phyloP scores from a whole-genome alignment of 805 yeast genomes.

The Candida sithepensis region DNA sequence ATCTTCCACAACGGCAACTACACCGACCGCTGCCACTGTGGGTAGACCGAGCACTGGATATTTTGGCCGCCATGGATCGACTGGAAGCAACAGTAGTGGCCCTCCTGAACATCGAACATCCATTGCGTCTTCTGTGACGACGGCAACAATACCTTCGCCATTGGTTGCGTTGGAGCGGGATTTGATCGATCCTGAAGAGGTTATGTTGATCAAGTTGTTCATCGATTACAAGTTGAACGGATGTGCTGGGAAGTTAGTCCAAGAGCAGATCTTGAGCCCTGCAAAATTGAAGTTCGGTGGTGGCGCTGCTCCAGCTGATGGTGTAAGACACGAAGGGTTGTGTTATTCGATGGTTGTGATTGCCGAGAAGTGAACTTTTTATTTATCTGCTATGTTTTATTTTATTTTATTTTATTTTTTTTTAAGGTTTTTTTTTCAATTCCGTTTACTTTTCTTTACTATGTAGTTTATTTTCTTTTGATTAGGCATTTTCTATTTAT shows the following conservation, averaged over 20 bases:
- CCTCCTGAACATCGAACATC: no score
- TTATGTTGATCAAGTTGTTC: conserved; percentile 26
- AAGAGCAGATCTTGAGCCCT: conserved; percentile 8
- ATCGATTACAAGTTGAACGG: conserved; percentile 32
- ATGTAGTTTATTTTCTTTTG: no score
- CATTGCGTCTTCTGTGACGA: no score
- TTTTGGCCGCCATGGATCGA: no score
- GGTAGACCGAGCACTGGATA: neutral
- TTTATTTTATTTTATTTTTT: neutral
- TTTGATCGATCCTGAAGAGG: conserved; percentile 9
- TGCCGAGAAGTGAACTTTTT: conserved; percentile 18
- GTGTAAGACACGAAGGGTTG: conserved; percentile 21
- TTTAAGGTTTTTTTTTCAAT: neutral
- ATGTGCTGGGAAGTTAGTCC: conserved; percentile 19
- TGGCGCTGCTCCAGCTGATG: neutral
- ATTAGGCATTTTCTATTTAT: no score
- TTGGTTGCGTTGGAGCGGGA: neutral
- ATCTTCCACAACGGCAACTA: neutral
- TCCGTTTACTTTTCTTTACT: no score
- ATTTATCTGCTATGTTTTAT: no score
- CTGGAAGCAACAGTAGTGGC: neutral
- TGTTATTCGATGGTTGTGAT: conserved; percentile 22
- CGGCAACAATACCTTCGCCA: neutral
- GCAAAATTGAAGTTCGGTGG: neutral
- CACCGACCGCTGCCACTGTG: no score